Base-by-base conservation (phyloP, 2,329 filamentous ascomycete species). In the Cladosporium sp. region DNA sequence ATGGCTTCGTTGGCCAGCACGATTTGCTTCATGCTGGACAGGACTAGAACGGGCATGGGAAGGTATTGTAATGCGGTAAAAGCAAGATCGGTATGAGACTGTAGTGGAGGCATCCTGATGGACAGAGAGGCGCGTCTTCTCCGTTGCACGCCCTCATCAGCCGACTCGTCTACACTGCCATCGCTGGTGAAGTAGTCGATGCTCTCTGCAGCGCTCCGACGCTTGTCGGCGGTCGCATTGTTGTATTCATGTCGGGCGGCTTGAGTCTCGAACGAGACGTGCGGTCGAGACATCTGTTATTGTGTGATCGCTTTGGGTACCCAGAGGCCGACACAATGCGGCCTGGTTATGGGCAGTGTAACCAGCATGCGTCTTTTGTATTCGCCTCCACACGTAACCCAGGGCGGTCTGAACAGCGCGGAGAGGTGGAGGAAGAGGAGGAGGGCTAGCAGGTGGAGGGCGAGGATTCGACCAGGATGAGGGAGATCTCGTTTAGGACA, bases 1-100 rank as follows among this genome's bases (percentile, higher is more conserved):
- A 89, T 84, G 16, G 86, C 83, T 57, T 89, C 84, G 59, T 91
- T 91, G 27, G 85, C 86, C 35, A 90, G 67, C 1, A 86, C 76
- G 3, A 90, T 78, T 0, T 83, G 86, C 67, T 89, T 90, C 25
- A 79, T 61, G 30, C 76, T 79, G 43, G 83, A 84, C 30, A 91
- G 69, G 1, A 91, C 80, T 30, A 90, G 65, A 4, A 88, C 65
- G 0, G 86, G 86, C 40, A 88, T 80, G 0, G 86, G 87, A 4
- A 91, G 72, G 61, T 86, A 88, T 60, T 87, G 84, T 67, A 91
- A 71, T 4, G 85, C 82, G 1, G 82, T 78, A 52, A 87, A 81
- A 18, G 84, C 82, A 43, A 68, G 64, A 38, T 64, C 63, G n/a
- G 63, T 54, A 33, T 61, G 59, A 16, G 52, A 49, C 40, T 61